Evolutionary conservation across 2,329 filamentous ascomycete genomes (phyloP).

Genomic region (Hymenoscyphus albidus): DNA sequence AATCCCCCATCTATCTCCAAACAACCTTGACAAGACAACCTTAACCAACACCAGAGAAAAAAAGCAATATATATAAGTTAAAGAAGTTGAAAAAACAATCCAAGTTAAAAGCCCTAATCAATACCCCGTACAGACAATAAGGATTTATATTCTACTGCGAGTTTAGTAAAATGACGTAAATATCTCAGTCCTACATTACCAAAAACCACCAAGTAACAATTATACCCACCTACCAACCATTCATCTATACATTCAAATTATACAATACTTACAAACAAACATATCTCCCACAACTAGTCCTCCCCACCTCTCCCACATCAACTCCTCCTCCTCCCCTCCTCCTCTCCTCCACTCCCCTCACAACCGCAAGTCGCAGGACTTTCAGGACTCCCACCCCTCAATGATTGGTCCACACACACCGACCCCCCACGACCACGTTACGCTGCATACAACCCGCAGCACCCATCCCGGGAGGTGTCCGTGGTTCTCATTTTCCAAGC

Average conservation of each 20-base stretch:
- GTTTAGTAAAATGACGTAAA: too few relatives aligned
- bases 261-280: background rate
- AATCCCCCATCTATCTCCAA: background rate
- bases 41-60: background rate
- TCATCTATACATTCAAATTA: background rate
- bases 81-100: too few relatives aligned
- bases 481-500: background rate
- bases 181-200: too few relatives aligned
- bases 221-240: too few relatives aligned
- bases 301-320: background rate
- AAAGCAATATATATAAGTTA: background rate
- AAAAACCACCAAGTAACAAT: too few relatives aligned
- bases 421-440: too few relatives aligned
- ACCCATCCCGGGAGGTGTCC: too few relatives aligned
- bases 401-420: background rate
- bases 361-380: background rate
- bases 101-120: too few relatives aligned
- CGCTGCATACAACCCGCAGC: too few relatives aligned
- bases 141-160: too few relatives aligned
- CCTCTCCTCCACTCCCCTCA: background rate
- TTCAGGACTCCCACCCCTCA: background rate
- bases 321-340: background rate
- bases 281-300: too few relatives aligned
- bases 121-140: too few relatives aligned
- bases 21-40: background rate